phyloP scores from a whole-genome alignment of 208 protist genomes.

The Leishmania gerbilli region DNA sequence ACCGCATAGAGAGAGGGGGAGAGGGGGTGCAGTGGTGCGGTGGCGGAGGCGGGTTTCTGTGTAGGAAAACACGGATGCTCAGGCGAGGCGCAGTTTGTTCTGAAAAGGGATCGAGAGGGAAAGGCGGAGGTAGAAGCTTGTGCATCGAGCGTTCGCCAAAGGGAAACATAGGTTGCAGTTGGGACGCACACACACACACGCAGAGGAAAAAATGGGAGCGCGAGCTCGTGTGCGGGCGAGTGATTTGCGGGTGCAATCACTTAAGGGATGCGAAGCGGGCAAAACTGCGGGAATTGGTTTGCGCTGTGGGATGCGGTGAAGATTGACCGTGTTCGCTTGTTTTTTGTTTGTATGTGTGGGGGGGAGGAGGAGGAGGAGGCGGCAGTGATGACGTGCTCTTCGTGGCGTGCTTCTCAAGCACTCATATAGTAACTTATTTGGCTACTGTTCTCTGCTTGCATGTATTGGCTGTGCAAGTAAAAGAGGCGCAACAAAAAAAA shows the following conservation, averaged over 20 bases:
- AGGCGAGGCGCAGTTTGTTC: too few species aligned
- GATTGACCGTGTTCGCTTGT: not conserved
- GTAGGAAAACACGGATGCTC: not conserved
- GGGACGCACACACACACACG: not conserved
- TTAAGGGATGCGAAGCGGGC: not conserved
- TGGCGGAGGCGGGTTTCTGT: not conserved
- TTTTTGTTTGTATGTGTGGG: not conserved
- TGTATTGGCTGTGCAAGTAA: not conserved
- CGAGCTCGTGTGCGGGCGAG: not conserved
- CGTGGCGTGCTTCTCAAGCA: not conserved
- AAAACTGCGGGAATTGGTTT: not conserved
- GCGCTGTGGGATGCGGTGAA: not conserved
- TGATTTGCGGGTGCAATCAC: not conserved
- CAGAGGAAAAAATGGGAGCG: not conserved
- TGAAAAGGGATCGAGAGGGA: not conserved
- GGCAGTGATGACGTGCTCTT: not conserved
- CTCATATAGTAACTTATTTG: not conserved
- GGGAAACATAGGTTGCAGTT: not conserved
- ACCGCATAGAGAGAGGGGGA: too few species aligned
- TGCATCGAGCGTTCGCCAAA: not conserved
- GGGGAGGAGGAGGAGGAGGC: not conserved
- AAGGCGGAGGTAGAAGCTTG: not conserved
- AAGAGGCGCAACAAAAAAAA: not conserved
- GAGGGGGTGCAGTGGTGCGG: too few species aligned
- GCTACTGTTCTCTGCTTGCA: not conserved